Evolutionary conservation across 2,329 filamentous ascomycete genomes (phyloP), one percentile per base, ranked within the genome.

Genomic region (Thelonectria discophora): DNA sequence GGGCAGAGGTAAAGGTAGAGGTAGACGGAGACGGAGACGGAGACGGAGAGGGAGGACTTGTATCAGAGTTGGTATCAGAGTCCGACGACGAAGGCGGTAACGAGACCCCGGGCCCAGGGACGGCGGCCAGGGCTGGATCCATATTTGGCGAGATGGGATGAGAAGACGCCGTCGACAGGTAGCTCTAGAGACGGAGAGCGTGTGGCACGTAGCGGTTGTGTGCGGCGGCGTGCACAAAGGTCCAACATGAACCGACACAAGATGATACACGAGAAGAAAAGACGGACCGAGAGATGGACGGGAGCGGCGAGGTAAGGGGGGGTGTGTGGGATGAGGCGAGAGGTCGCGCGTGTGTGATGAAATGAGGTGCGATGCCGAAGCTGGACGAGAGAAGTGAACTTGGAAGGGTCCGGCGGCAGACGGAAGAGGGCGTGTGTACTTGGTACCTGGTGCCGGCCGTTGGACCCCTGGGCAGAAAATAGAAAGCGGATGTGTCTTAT

Each of bases 31-130:
- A 56, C 42, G 63, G 55, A 48, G 63, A 17, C 58, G 58, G 57
- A 48, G 68, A 56, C 62, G 67, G 58, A 55, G 53, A 59, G 57
- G 62, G 55, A 34, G 64, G 47, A 51, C 58, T 62, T 60, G 69
- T 71, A 69, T 68, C 67, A 69, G 65, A 56, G 62, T 55, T 60
- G 64, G 69, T 70, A 70, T 71, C 69, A 71, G 69, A 63, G 55
- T 58, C 43, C 30, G 58, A 62, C 48, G 55, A 56, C 40, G 51
- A 65, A 60, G 59, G 67, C 57, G 66, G 63, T 47, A 68, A 62
- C 53, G 65, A 66, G 55, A 65, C 65, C 70, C 63, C 55, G 56
- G 68, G 62, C 58, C 58, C 64, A 52, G 65, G 47, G 60, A 55
- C 65, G 53, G 62, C 57, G 57, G 65, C 61, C 65, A 65, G 68